Evolutionary conservation across 140 eudicot species (phyloP), one percentile per base, ranked within the genome.

Genomic region (Flaveria floridana): DNA sequence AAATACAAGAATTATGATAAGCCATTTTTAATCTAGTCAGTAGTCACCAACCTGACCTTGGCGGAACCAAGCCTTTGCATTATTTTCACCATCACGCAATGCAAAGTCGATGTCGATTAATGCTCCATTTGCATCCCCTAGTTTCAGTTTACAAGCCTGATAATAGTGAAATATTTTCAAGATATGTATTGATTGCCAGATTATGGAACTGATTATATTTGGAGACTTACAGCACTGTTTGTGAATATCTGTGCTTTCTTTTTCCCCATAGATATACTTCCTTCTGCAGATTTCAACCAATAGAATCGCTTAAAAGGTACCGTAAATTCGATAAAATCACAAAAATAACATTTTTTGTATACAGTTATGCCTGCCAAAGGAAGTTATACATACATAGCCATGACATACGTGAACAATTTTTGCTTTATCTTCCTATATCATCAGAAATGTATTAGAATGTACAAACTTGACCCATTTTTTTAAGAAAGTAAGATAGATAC

Each of bases 11-110:
- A 18, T 66, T 66, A 2, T 41, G 41, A 39, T 66, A 39, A 65
- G 9, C 71, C 16, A 3, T 65, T 39, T 62, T 15, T 41, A 41
- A 41, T 39, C 41, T 53, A 66, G 75, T 66, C 50, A 83, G 28
- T 53, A 66, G 75, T 66, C 50, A 83, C 91, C 84, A 74, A 93
- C 99, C 97, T 88, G 99, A 52, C 99, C 99, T 84, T 82, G 96
- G 70, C 99, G 99, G 79, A 85, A 93, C 85, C 90, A 87, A 75
- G 97, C 99, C 80, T 93, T 93, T 7, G 86, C 99, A 65, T 90
- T 90, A 71, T 93, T 83, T 52, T 77, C 86, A 56, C 88, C 90
- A 71, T 93, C 96, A 53, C 97, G 96, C 83, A 93, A 71, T 20
- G 99, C 99, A 87, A 86, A 88, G 14, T 88, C 99, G 55, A 87